Evolutionary conservation across 2,329 filamentous ascomycete species (phyloP).

Genomic region (Penicillium hesseltinei): DNA sequence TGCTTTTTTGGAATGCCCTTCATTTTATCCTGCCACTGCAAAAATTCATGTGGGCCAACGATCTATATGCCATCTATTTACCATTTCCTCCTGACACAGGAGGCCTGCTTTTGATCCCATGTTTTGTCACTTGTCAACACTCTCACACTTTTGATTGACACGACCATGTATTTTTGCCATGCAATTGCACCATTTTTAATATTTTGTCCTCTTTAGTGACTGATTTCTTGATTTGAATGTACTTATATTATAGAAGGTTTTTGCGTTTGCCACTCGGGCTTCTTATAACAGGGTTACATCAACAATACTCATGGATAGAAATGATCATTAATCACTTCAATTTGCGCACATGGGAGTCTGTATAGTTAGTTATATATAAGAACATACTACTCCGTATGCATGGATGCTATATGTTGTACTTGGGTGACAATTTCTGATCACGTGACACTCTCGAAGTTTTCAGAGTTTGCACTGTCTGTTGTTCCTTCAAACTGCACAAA

Average conservation of each 20-base stretch:
- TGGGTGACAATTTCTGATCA: neutral
- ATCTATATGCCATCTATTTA: slow-evolving; percentile 6
- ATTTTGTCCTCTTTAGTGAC: neutral
- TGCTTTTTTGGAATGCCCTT: neutral
- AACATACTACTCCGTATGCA: too few relatives aligned
- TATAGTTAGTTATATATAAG: too few relatives aligned
- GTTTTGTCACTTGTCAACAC: neutral
- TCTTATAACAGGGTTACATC: neutral
- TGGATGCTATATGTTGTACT: neutral
- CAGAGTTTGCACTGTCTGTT: slow-evolving; percentile 42
- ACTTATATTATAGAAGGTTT: neutral
- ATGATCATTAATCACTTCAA: neutral
- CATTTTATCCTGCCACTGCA: too few relatives aligned
- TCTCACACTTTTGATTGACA: neutral
- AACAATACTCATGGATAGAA: neutral
- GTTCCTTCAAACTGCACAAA: slow-evolving; percentile 42
- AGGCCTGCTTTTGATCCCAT: neutral
- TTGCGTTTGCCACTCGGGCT: neutral
- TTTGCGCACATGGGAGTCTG: neutral
- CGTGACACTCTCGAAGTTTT: slow-evolving; percentile 20
- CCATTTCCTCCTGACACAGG: neutral
- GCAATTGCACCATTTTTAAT: neutral
- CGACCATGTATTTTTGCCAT: neutral
- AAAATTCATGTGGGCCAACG: neutral
- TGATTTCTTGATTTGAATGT: neutral